Conservation (phyloP, 2,329 filamentous ascomycete species). For the Fusarium sp. region DNA sequence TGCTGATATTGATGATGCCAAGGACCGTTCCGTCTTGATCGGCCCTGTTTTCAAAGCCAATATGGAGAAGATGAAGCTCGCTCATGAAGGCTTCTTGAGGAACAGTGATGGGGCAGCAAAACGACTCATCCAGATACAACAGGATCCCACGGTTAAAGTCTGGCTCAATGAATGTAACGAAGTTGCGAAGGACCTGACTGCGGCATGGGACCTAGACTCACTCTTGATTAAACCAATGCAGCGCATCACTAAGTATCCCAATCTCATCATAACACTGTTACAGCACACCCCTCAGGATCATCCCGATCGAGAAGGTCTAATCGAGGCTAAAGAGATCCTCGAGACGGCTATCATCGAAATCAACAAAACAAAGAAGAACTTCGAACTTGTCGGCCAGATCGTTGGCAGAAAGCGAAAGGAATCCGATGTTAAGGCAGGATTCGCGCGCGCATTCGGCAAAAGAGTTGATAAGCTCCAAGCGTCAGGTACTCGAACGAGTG, state of each 20-base stretch:
- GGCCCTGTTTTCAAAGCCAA: constrained; percentile 67
- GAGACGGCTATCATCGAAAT: constrained; percentile 83
- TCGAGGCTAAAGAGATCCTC: constrained; percentile 62
- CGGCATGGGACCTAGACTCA: constrained; percentile 94
- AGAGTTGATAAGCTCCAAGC: constrained; percentile 86
- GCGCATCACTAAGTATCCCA: constrained; percentile 91
- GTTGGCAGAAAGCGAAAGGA: constrained; percentile 88
- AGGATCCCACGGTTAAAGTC: constrained; percentile 74
- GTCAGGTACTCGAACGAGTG: constrained; percentile 69
- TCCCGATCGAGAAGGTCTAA: constrained; percentile 78
- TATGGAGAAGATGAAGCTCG: constrained; percentile 69
- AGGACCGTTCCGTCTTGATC: constrained; percentile 64
- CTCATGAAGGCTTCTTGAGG: constrained; percentile 71
- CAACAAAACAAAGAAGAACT: constrained; percentile 95
- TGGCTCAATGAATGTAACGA: constrained; percentile 96
- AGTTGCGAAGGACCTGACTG: constrained; percentile 90
- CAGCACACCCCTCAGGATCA: constrained; percentile 84
- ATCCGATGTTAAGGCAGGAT: constrained; percentile 84
- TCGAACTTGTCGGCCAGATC: constrained; percentile 90
- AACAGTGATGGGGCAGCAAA: constrained; percentile 73
- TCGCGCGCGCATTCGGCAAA: constrained; percentile 91
- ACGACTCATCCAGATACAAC: constrained; percentile 71
- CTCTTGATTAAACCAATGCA: constrained; percentile 98
- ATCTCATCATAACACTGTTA: constrained; percentile 83
- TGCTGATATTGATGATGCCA: constrained; percentile 61